A percentile compares a stretch with the other conserved stretches of the same genome.
phyloP scores from a whole-genome alignment of 176 grass and related monocot genomes.

The Thinopyrum elongatum region DNA sequence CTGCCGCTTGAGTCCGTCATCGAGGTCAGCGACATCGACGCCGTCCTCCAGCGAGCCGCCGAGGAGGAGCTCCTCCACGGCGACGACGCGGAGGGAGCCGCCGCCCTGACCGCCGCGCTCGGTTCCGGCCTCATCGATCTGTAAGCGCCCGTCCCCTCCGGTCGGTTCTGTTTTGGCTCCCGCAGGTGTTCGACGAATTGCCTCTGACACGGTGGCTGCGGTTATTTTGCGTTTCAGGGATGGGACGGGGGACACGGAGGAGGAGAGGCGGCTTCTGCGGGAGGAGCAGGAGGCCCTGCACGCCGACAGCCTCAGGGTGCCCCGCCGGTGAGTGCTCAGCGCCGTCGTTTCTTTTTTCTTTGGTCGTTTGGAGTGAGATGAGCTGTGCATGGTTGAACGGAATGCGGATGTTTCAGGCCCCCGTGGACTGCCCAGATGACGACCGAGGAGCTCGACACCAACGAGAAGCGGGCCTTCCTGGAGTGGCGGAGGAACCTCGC shows the following conservation, averaged over 20 bases:
- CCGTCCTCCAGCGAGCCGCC: conserved; percentile 45
- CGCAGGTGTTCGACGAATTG: neutral
- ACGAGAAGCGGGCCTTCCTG: conserved; percentile 69
- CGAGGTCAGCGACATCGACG: conserved; percentile 74
- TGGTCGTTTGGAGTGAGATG: neutral
- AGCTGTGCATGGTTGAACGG: neutral
- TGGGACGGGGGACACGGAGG: conserved; percentile 27
- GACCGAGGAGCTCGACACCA: conserved; percentile 64
- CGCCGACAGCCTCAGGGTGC: conserved; percentile 59
- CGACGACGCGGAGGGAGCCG: neutral
- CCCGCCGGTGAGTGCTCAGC: conserved; percentile 43
- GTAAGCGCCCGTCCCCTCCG: conserved; percentile 3
- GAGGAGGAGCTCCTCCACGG: conserved; percentile 34
- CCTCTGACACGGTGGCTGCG: neutral
- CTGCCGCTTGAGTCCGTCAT: conserved; percentile 66
- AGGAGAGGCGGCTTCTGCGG: conserved; percentile 42
- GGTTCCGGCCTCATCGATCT: conserved; percentile 39
- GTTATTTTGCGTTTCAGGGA: conserved; percentile 31
- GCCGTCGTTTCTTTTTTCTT: neutral
- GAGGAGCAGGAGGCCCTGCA: conserved; percentile 72
- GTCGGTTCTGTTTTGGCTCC: neutral
- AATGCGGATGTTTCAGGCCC: conserved; percentile 34
- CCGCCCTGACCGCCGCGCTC: neutral
- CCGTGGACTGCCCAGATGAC: conserved; percentile 70
- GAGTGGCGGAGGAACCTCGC: conserved; percentile 73